Evolutionary conservation across 305 asterid species (phyloP), one percentile per base, ranked within the genome.

Genomic region (Stenogyne calaminthoides): DNA sequence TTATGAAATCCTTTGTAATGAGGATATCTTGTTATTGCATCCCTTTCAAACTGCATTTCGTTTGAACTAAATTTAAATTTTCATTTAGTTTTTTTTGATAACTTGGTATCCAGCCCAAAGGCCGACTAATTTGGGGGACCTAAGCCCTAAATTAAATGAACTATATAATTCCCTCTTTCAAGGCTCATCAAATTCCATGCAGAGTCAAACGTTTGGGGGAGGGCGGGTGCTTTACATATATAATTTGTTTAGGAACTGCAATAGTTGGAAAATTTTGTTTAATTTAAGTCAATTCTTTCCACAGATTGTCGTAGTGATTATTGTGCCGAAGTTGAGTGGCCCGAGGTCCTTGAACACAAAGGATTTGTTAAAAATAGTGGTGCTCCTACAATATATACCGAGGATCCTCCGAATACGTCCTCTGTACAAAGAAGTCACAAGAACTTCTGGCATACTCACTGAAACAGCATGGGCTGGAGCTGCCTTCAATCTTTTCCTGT

Each of bases 401-500:
- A 80, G 88, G 81, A 56, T 87, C 76, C 85, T 77, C 51, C 84
- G 87, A 42, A 77, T 87, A 51, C 71, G 69, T 67, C 92, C 89
- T 6, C 56, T 85, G 47, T 85, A 84, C 9, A 73, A 73, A 32
- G 87, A 85, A 80, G 87, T 85, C 72, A 82, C 87, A 7, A 83
- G 94, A 84, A 88, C 92, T 39, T 89, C 97, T 34, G 97, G 96
- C 70, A 89, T 88, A 77, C 91, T 91, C 64, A 89, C 97, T 34
- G 95, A 89, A 87, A 91, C 96, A 52, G 95, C 97, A 77, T 91
- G 97, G 97, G 92, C 96, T 73, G 97, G 97, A 73, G 96, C 97
- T 69, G 95, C 93, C 1, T 88, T 88, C 73, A 91, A 91, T 81
- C 95, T 91, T 58, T 81, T 89, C 12, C 90, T 91, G 9, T 91